Base-by-base conservation (phyloP, 1,284 basidiomycete genomes). In the Marasmius fiardii region DNA sequence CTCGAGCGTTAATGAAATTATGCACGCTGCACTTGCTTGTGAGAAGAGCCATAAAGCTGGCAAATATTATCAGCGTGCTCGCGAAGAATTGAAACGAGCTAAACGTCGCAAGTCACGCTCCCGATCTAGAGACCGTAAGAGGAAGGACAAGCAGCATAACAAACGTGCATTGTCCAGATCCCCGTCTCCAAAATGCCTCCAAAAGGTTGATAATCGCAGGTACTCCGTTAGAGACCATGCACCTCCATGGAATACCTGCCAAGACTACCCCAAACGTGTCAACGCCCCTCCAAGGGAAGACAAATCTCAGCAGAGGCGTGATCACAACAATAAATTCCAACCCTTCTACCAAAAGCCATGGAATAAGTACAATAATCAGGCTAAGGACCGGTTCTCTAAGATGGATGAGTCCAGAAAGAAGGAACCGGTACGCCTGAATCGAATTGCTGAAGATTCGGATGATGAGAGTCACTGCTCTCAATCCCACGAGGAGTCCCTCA, bases 311-410 rank as follows among this genome's bases (percentile, higher is more conserved):
- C 1, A 28, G 56, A 7, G 57, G 64, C 28, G 51, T 60, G 6
- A 41, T 12, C 2, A 56, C 59, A 11, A 62, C 61, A 1, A 60
- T 58, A 1, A 66, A 62, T n/a, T 41, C 58, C 0, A 67, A 63
- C 62, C 0, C 61, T 54, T 43, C 47, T 61, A 8, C 61, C 58
- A 4, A 45, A 45, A 0, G 61, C 61, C 1, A 61, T 65, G 56
- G 65, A 67, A 52, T 24, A 44, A 44, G 43, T 8, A 43, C 34
- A 35, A 16, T 35, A 35, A 8, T 35, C 34, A 35, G 34, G 16
- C 34, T 35, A 35, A 35, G 16, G 34, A 35, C 16, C 34, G 34
- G 34, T 37, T 37, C 2, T 37, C 35, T 37, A 37, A 5, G 35
- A 37, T 37, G 35, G 35, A 2, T 2, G 35, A 37, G 2, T 37